Conservation (phyloP, 768 basidiomycete genomes). For the Mycena belliarum region DNA sequence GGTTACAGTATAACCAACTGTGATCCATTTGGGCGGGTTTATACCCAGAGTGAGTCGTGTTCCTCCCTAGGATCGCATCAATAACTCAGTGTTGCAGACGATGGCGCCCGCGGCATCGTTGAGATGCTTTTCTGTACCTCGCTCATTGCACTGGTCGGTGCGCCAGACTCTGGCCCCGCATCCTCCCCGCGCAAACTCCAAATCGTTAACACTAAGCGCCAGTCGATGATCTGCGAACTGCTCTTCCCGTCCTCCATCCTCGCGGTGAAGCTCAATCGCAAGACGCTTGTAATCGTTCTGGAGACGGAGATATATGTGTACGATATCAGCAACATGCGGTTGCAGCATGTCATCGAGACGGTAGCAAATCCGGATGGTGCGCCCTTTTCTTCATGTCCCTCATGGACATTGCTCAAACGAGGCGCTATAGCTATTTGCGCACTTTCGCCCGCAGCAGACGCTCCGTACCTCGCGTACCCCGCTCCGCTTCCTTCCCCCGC, state of each 20-base stretch:
- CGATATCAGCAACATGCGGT: slow-evolving; percentile 97
- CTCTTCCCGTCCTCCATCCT: slow-evolving; percentile 96
- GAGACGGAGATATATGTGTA: slow-evolving; percentile 99
- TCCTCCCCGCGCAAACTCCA: slow-evolving; percentile 92
- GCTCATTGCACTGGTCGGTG: slow-evolving; percentile 94
- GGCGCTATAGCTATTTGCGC: slow-evolving; percentile 83
- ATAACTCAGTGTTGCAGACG: slow-evolving; percentile 71
- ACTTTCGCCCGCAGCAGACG: slow-evolving; percentile 90
- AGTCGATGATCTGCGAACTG: slow-evolving; percentile 98
- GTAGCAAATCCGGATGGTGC: slow-evolving; percentile 92
- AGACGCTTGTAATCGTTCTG: slow-evolving; percentile 92
- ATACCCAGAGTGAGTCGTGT: slow-evolving; percentile 79
- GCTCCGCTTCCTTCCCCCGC: slow-evolving; percentile 88
- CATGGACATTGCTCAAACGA: too few species aligned
- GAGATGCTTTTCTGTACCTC: slow-evolving; percentile 99
- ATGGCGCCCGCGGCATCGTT: slow-evolving; percentile 93
- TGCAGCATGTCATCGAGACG: slow-evolving; percentile 96
- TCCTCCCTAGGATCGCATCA: not conserved
- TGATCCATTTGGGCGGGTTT: slow-evolving; percentile 95
- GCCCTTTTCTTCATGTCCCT: slow-evolving; percentile 12
- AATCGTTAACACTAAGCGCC: slow-evolving; percentile 99
- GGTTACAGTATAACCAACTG: slow-evolving; percentile 98
- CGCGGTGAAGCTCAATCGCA: slow-evolving; percentile 96
- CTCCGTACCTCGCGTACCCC: slow-evolving; percentile 94
- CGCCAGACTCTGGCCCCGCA: slow-evolving; percentile 35